Conservation (phyloP, 345 rosid species). For the Eucalyptus polybractea region DNA sequence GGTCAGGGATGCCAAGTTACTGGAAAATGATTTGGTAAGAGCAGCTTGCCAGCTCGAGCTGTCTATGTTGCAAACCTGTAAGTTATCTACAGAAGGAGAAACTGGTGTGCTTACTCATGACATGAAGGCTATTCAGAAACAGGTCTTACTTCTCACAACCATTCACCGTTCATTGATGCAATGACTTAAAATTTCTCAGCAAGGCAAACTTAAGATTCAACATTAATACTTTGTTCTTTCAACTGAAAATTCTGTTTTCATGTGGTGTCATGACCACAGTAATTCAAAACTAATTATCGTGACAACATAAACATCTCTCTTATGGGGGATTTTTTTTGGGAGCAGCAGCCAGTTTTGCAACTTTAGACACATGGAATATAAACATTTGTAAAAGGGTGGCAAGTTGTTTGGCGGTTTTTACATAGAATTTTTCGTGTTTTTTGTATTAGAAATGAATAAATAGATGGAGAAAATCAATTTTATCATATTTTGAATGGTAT, state of each 20-base stretch:
- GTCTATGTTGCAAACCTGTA: constrained; percentile 92
- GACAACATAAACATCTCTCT: not conserved
- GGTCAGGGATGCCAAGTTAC: constrained; percentile 78
- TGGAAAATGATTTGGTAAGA: constrained; percentile 87
- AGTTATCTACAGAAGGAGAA: constrained; percentile 56
- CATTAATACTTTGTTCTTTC: not conserved
- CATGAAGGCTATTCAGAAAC: constrained; percentile 83
- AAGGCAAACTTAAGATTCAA: not conserved
- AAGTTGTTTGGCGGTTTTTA: not conserved
- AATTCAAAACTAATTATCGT: not conserved
- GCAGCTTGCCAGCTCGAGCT: constrained; percentile 99
- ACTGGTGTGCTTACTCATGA: constrained; percentile 60
- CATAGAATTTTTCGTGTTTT: not conserved
- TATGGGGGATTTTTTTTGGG: not conserved
- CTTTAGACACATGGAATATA: not conserved
- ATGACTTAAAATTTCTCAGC: not conserved
- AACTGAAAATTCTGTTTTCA: not conserved
- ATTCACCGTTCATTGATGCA: not conserved
- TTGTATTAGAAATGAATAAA: not conserved
- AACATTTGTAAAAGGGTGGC: not conserved
- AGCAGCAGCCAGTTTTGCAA: not conserved
- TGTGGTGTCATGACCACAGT: not conserved
- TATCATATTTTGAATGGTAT: not conserved
- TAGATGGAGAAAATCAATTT: not conserved
- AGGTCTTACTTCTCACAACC: constrained; percentile 28